Base-by-base conservation (phyloP, 2,329 filamentous ascomycete genomes). In the Phoma sp. region DNA sequence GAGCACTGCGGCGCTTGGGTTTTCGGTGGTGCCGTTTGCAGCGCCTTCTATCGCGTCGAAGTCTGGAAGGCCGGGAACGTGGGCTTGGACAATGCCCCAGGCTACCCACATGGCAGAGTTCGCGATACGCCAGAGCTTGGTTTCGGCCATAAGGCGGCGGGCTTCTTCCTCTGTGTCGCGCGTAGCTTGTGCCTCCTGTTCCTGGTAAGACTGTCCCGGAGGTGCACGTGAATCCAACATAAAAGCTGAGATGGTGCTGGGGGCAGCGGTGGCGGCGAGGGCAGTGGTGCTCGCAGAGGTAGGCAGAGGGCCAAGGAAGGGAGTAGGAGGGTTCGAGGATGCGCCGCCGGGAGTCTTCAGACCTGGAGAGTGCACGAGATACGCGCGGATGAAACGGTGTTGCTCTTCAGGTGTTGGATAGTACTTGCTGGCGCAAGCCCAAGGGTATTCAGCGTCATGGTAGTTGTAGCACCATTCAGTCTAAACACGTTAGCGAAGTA, bases 381-480 rank as follows among this genome's bases (percentile, higher is more conserved):
- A 99, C 8, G 92, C 88, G 45, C 87, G 85, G 67, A 99, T 82
- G 75, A 97, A 97, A 32, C 89, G 89, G 57, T 84, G 84, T 72
- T 97, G 95, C 74, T 97, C 89, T 51, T 93, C 90, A 0, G 82
- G 77, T 0, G 82, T 91, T 0, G 95, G 95, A 75, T 96, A 99
- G 48, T 79, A 76, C 48, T 79, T 78, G 5, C 84, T 84, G 67
- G 88, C 86, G 81, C 91, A 94, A 24, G 81, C 85, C 78, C 85
- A 86, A 0, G 91, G 80, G 29, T 77, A 78, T 25, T 80, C 78
- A 3, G 85, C 76, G 71, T 95, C 88, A 72, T 97, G 93, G 76
- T 99, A 99, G 77, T 99, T 94, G 81, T 98, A 98, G 66, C 91
- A 90, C 95, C 95, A 99, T 77, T 99, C 95, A 1, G 91, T 86